Percentiles rank a stretch among this genome's conserved stretches.
Conservation (phyloP, 2,329 filamentous ascomycete genomes). For the Paraconiothyrium brasiliense region DNA sequence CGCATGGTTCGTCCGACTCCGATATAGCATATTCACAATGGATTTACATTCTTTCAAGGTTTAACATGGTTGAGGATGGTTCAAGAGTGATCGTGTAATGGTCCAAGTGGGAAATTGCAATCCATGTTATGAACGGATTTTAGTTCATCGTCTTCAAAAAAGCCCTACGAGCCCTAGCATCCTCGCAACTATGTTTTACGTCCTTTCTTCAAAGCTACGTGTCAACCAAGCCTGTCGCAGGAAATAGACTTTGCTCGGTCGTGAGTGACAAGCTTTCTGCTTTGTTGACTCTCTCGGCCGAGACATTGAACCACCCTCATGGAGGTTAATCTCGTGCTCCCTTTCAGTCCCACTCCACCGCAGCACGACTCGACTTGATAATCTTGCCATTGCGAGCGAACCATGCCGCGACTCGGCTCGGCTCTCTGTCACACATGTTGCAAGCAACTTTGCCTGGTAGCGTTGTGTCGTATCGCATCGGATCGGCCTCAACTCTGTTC, state of each 20-base stretch:
- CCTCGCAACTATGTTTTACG: too few relatives aligned
- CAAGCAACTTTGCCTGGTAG: neutral
- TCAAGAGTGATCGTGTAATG: too few relatives aligned
- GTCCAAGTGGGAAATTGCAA: too few relatives aligned
- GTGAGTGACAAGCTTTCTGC: neutral
- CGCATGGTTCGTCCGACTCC: constrained; percentile 3
- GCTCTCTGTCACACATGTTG: neutral
- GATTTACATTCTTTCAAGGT: too few relatives aligned
- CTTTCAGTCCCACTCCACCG: neutral
- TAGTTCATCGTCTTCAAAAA: too few relatives aligned
- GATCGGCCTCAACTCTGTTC: constrained; percentile 38
- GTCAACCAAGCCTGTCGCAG: too few relatives aligned
- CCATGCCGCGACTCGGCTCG: neutral
- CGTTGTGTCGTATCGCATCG: neutral
- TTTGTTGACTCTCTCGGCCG: neutral
- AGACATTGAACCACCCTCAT: neutral
- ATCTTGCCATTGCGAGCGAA: neutral
- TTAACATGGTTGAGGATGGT: too few relatives aligned
- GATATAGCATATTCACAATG: too few relatives aligned
- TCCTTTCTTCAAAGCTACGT: too few relatives aligned
- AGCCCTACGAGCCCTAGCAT: too few relatives aligned
- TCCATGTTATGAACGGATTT: too few relatives aligned
- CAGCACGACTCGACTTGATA: neutral
- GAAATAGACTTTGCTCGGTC: neutral
- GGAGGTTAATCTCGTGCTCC: neutral